phyloP scores from a whole-genome alignment of 352 stramenopile genomes.

The Thalassiosira exigua region DNA sequence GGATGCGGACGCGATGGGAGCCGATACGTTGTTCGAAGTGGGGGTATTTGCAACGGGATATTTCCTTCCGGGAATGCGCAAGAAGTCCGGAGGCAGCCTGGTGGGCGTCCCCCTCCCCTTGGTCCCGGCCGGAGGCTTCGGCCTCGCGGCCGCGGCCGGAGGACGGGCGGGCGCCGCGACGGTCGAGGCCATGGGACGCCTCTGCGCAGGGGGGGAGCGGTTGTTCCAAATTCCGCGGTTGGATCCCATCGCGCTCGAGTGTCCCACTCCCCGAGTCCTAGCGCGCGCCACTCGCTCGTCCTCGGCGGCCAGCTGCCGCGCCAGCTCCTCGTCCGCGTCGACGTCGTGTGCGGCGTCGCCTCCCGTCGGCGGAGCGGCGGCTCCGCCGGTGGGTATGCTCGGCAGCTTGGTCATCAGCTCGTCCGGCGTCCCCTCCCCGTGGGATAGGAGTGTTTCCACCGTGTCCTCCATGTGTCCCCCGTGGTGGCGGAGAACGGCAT shows the following conservation, averaged over 20 bases:
- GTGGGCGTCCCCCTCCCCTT: conserved; percentile 59
- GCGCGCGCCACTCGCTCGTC: too few species aligned
- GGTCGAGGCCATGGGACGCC: too few species aligned
- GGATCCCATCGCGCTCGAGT: too few species aligned
- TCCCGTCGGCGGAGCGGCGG: too few species aligned
- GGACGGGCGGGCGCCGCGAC: too few species aligned
- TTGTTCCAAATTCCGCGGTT: too few species aligned
- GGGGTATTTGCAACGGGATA: conserved; percentile 12
- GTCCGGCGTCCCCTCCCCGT: conserved; percentile 62
- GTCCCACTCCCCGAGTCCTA: too few species aligned
- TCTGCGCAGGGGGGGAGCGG: too few species aligned
- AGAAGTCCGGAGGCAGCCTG: conserved; percentile 69
- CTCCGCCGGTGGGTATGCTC: too few species aligned
- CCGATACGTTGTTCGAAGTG: background rate
- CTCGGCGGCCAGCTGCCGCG: too few species aligned
- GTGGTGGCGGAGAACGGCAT: conserved; percentile 72
- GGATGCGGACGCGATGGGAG: background rate
- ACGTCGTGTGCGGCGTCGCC: too few species aligned
- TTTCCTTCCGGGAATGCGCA: conserved; percentile 73
- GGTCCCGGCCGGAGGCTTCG: background rate
- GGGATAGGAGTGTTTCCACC: conserved; percentile 66
- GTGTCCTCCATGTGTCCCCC: conserved; percentile 83
- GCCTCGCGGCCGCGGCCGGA: background rate
- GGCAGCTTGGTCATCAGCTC: conserved; percentile 60
- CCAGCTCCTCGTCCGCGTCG: too few species aligned